Base-by-base conservation (phyloP, 192 early-diverging fungal species). In the Funneliformis geosporum region DNA sequence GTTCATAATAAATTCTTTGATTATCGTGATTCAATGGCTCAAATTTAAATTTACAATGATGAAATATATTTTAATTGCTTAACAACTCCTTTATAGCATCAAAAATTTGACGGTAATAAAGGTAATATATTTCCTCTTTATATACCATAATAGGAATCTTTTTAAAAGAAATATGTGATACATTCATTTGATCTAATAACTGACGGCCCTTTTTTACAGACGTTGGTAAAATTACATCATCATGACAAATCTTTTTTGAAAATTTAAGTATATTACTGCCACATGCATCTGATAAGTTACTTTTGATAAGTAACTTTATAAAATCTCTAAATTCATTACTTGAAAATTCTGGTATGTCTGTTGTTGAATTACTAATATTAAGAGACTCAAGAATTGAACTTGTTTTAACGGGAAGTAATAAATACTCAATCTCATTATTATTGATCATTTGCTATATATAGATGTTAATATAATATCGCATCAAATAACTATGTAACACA, bases 251-350 rank as follows among this genome's bases (percentile, higher is more conserved):
- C 28, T 67, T 67, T 27, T 67, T 27, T 67, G 65, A 4, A 25
- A 67, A 67, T 27, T 39, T 67, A 39, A 67, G 27, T 16, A 67
- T 67, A 27, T 67, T 12, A 25, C 27, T 25, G n/a, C 65, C 8
- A 39, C 25, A 67, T 67, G 12, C 38, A 67, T 67, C 65, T 39
- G 4, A 67, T 67, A 67, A 67, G 65, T 67, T 67, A 1, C 65
- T 28, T 67, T 67, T 67, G 14, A 28, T 14, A 67, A 67, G 27
- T 67, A 67, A 67, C 6, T 60, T 16, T 2, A 60, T 21, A n/a
- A 60, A 60, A 60, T 60, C 12, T 5, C 16, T n/a, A 60, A 60
- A 60, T 60, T 60, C 59, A 6, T 60, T 14, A 60, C 16, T 60
- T 3, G 16, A 14, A 60, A 60, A 60, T 18, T n/a, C 23, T 14